Base-by-base conservation (phyloP, 208 protist genomes). In the Trichomonas gallinae region DNA sequence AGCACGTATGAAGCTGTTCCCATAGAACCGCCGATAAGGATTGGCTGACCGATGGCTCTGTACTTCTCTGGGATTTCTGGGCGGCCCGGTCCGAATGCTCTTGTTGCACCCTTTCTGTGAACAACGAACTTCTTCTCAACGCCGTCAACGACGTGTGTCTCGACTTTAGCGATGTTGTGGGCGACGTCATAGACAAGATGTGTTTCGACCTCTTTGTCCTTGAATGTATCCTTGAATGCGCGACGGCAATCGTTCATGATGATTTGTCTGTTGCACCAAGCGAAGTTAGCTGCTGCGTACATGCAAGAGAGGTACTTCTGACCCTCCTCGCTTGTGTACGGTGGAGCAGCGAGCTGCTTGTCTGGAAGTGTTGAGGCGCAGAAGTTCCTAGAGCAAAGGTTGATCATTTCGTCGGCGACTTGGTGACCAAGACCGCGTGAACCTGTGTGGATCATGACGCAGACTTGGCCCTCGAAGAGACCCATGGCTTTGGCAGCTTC, bases 11-110 rank as follows among this genome's bases (percentile, higher is more conserved):
- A 97, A 89, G 72, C 97, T 15, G 98, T 98, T 36, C 98, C 98
- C 98, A 99, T 98, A 17, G 98, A 98, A 36, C 98, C 98, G 88
- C 98, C 98, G 58, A 99, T 98, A 0, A 99, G 96, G 9, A 99
- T 98, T 3, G 98, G 98, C 97, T 99, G 98, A 17, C 98, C 98
- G 23, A 96, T 98, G 72, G 97, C 96, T 48, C 98, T 96, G 96
- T 98, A 99, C 87, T 98, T 97, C 1, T 98, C 97, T 0, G 98
- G 98, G 58, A 99, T 98, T 15, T 98, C 89, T 1, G 98, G 98
- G 63, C 98, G 98, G 34, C 98, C 97, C 6, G 98, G 98, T 36
- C 98, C 97, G 96, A 99, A 98, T 8, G 98, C 98, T 6, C 98
- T 97, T 36, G 98, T 99, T 2, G 98, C 93, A 51, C 98, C 98